A percentile compares a stretch with the other conserved stretches of the same genome.
Evolutionary conservation across 2,329 filamentous ascomycete genomes (phyloP).

Genomic region (Paecilomyces sp.): DNA sequence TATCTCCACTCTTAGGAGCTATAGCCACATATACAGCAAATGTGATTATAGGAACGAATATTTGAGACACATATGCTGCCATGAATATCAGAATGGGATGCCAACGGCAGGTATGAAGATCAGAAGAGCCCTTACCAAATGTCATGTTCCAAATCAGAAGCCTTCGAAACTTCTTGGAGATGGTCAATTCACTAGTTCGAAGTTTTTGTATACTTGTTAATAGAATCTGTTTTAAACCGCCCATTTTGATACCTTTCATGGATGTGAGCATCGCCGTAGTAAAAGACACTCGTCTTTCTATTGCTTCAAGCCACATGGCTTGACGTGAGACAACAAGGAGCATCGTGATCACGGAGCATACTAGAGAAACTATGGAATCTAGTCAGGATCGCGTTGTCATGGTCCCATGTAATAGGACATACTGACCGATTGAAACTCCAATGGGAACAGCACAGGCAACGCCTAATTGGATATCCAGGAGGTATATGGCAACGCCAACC

Average conservation of each 20-base stretch:
- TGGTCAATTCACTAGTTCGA: constrained; percentile 32
- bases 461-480: constrained; percentile 35
- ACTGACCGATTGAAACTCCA: constrained; percentile 33
- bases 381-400: constrained; percentile 1
- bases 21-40: constrained; percentile 39
- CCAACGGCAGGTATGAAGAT: constrained; percentile 8
- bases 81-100: constrained; percentile 7
- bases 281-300: constrained; percentile 42
- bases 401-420: constrained; percentile 2
- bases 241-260: constrained; percentile 48
- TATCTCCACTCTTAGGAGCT: constrained; percentile 25
- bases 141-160: constrained; percentile 35
- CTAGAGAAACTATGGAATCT: constrained; percentile 20
- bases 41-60: constrained; percentile 39
- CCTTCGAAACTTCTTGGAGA: constrained; percentile 35
- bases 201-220: constrained; percentile 31
- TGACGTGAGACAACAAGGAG: constrained; percentile 33
- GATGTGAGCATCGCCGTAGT: constrained; percentile 42
- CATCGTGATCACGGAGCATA: constrained; percentile 27
- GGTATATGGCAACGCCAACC: constrained; percentile 39
- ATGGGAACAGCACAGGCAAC: constrained; percentile 39
- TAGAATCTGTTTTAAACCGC: constrained; percentile 38
- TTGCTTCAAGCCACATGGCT: constrained; percentile 43
- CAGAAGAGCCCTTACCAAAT: constrained; percentile 19
- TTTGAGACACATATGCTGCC: constrained; percentile 31